Base-by-base conservation (phyloP, 768 basidiomycete genomes). In the Gyrodon lividus region DNA sequence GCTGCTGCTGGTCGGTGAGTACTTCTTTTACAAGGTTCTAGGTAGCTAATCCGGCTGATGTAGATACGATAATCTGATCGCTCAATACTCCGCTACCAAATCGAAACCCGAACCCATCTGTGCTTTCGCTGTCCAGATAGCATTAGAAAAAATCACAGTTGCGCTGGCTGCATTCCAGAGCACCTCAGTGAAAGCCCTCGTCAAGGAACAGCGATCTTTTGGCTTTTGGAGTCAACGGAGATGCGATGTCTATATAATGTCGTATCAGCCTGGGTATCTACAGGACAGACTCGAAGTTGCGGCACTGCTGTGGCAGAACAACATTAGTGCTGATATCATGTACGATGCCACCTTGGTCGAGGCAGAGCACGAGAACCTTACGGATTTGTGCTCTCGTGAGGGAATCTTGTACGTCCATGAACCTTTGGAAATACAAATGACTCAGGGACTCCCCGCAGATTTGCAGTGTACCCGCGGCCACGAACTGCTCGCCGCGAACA, bases 181-280 rank as follows among this genome's bases (percentile, higher is more conserved):
- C 8, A 65, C 71, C 1, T 83, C 85, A 1, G 78, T 89, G 33
- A 84, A 83, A 63, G 77, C 78, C 3, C 74, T 90, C 5, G 73
- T 90, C 46, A 91, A 87, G 65, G 88, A 91, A 60, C 81, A 84
- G 53, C 81, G 83, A 10, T 91, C 92, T 0, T 93, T 91, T 54
- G 91, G 92, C 0, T 89, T 83, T 62, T 93, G 89, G 89, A 89
- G 88, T 66, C 91, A 91, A n/a, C 78, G 90, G 14, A 76, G 89
- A 34, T 92, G 92, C 58, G 91, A 93, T 56, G 91, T 93, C 10
- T 93, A 92, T 56, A 77, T 93, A 12, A 81, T 91, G 23, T 89
- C 89, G 0, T 89, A 85, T 53, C 83, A 88, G 54, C 73, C 82
- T 7, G 90, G 91, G 9, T 77, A 84, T 60, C 71, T 93, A 31